Evolutionary conservation across 768 basidiomycete species (phyloP), one percentile per base, ranked within the genome.

Genomic region (Phaeotremella skinneri): DNA sequence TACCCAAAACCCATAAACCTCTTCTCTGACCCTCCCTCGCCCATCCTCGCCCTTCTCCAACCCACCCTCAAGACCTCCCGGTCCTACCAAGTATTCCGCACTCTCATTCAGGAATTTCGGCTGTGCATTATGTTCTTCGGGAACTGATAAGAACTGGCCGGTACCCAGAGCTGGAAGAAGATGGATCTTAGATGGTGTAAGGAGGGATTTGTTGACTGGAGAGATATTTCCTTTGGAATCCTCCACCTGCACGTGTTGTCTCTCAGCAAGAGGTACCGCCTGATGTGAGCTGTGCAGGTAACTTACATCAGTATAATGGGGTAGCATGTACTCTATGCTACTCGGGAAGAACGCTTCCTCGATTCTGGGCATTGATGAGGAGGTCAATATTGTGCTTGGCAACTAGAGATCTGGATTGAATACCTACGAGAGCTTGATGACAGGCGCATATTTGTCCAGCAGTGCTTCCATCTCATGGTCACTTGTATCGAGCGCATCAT

Each of bases 281-380:
- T 21, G 13, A 7, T 14, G 17, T 16, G 31, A 14, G 26, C 6
- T 4, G 30, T 39, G 26, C 7, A 29, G 25, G 17, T 2, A 51
- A 43, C 66, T 59, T 31, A 70, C 67, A 45, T 54, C 55, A 29
- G 42, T 56, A 31, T 59, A 74, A 52, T 71, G 66, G 17, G 63
- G 58, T 25, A 74, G 34, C 72, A 74, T 74, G 49, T 69, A 74
- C n/a, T 74, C 66, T 41, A 74, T 57, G 3, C 67, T 66, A 31
- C 63, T 62, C 3, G 72, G 72, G 32, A 58, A 74, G 58, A 60
- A 74, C 23, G 42, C 60, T 42, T 71, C 72, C 25, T 52, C 31
- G 4, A 42, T 58, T 17, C 64, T 66, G 29, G 30, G 26, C 42
- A 27, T 23, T 20, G 49, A 11, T 37, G 9, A 17, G 17, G 7